phyloP scores from a whole-genome alignment of 169 alveolate species.

The Eimeria acervulina region DNA sequence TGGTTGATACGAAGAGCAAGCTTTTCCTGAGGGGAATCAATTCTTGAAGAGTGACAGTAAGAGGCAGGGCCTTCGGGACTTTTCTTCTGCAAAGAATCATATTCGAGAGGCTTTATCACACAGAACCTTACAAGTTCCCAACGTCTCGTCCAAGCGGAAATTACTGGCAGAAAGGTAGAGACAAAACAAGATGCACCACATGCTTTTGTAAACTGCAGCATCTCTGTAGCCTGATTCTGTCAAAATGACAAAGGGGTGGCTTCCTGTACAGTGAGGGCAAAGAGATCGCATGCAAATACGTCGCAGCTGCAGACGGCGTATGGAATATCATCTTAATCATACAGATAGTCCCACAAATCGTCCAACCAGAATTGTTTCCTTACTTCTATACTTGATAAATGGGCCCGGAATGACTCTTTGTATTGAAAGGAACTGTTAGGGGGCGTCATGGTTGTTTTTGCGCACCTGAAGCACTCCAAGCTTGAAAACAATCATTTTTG shows the following conservation, averaged over 20 bases:
- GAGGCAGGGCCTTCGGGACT: not conserved
- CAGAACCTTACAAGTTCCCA: not conserved
- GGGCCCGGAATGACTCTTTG: conserved; percentile 89
- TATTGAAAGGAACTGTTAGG: conserved; percentile 92
- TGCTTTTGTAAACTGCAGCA: not conserved
- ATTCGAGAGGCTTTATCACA: not conserved
- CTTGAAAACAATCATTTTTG: not conserved
- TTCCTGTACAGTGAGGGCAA: not conserved
- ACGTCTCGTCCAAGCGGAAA: not conserved
- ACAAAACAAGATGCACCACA: not conserved
- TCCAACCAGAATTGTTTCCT: conserved; percentile 91
- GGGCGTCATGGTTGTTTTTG: conserved; percentile 80
- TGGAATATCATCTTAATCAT: not conserved
- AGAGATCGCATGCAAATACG: not conserved
- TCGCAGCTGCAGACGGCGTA: not conserved
- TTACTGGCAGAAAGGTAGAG: not conserved
- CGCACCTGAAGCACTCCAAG: conserved; percentile 81
- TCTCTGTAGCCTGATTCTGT: not conserved
- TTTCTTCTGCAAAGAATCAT: too few species aligned
- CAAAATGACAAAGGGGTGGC: not conserved
- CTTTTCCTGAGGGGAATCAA: not conserved
- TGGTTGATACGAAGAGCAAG: not conserved
- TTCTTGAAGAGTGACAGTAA: not conserved
- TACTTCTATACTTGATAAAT: conserved; percentile 48
- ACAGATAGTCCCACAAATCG: not conserved